Evolutionary conservation across 495 filamentous ascomycete genomes (phyloP), one percentile per base, ranked within the genome.

Genomic region (Aspergillus avenaceus): DNA sequence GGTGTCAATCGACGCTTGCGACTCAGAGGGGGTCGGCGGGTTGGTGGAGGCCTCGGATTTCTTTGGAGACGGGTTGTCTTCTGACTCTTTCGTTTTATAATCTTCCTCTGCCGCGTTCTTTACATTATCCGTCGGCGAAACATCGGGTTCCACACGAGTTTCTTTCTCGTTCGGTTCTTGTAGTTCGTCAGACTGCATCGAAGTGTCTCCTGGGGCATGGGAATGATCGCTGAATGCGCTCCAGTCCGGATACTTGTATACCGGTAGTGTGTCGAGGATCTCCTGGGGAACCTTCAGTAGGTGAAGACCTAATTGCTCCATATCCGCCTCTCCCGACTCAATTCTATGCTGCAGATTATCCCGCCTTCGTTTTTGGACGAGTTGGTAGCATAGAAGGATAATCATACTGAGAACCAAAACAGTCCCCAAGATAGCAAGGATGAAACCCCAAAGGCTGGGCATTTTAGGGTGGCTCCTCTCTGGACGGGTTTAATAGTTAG

Each of bases 221-320:
- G 47, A 45, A 6, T 54, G 48, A 29, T 61, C 50, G 21, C 48
- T 34, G 21, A 60, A 25, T n/a, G 56, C 21, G 13, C 45, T 50
- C 13, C 77, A 63, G 43, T 75, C 72, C 29, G 73, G 72, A 63
- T 92, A 96, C 3, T 80, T 83, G 59, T 86, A 91, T 1, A 89
- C 56, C 2, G 91, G 90, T 58, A 96, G 78, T 9, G 74, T 72
- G 25, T 88, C 74, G 9, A 96, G 74, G 40, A 85, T 69, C 23
- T 81, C 74, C 34, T 70, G 70, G 4, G 91, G 88, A 0, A 95
- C 85, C 8, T 76, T 86, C 12, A 90, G 61, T 11, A 82, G 75
- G 53, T 85, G 88, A 58, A 96, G 86, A 7, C 89, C 90, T 45
- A 93, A 68, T 1, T 76, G 78, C 60, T 96, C 91, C 1, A 95